phyloP scores from a whole-genome alignment of 1,284 basidiomycete species.

The Cryptococcus depauperatus region DNA sequence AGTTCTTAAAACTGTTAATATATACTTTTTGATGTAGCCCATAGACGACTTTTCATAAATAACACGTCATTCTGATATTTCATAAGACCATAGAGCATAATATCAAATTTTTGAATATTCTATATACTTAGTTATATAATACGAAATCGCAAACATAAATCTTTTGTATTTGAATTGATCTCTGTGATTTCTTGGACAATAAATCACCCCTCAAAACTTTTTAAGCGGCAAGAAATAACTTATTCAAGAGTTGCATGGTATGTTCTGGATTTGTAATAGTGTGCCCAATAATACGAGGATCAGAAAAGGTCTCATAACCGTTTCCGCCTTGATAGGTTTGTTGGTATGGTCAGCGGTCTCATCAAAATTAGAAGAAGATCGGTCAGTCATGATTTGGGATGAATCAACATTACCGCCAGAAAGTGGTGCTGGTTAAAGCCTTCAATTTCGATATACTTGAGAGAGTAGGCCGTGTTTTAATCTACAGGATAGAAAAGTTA shows the following conservation, averaged over 20 bases:
- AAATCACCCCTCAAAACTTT: no score
- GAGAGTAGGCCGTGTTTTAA: conserved; percentile 96
- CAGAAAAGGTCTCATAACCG: conserved; percentile 85
- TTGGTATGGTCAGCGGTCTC: background rate
- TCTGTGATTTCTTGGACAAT: no score
- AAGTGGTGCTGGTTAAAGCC: conserved; percentile 93
- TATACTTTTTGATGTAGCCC: no score
- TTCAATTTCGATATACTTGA: conserved; percentile 72
- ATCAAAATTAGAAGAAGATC: background rate
- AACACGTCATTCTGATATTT: no score
- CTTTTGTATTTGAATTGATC: no score
- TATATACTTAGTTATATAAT: no score
- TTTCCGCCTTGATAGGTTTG: conserved; percentile 66
- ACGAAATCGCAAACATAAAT: no score
- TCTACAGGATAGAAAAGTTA: conserved; percentile 36
- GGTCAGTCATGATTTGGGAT: no score
- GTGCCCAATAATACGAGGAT: conserved; percentile 80
- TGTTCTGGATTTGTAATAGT: conserved; percentile 67
- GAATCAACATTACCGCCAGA: conserved; percentile 62
- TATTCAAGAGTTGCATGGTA: conserved; percentile 62
- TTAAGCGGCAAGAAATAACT: conserved; percentile 69
- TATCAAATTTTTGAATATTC: no score
- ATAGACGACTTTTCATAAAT: no score
- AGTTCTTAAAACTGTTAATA: no score
- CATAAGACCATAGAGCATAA: no score